A percentile compares a stretch with the other conserved stretches of the same genome.
phyloP scores from a whole-genome alignment of 164 flowering plant species.

The Cinnamomum micranthum region DNA sequence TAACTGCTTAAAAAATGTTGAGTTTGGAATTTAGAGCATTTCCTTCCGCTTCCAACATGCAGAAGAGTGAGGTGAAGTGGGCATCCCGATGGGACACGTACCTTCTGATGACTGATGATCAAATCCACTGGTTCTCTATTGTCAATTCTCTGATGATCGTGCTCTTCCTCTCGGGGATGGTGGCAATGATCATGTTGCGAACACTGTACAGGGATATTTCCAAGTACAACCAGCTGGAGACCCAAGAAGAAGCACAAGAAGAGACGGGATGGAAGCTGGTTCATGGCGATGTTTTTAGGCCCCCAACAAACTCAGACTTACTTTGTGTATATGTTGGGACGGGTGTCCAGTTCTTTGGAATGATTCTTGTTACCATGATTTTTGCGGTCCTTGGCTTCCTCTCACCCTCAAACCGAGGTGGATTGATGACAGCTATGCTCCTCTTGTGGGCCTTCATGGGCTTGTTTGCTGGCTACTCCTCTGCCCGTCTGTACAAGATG shows the following conservation, averaged over 20 bases:
- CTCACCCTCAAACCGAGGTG: conserved; percentile 86
- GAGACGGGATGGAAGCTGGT: conserved; percentile 95
- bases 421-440: conserved; percentile 85
- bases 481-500: conserved; percentile 84
- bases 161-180: conserved; percentile 89
- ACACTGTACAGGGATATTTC: conserved; percentile 89
- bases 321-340: conserved; percentile 89
- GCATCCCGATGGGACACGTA: conserved; percentile 89
- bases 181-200: conserved; percentile 88
- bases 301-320: conserved; percentile 67
- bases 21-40: no score
- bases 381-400: conserved; percentile 88
- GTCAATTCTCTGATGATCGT: conserved; percentile 89
- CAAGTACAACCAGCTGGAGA: conserved; percentile 83
- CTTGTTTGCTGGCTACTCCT: conserved; percentile 74
- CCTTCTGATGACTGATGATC: conserved; percentile 81
- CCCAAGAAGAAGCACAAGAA: conserved; percentile 93
- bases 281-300: conserved; percentile 92
- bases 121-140: conserved; percentile 88
- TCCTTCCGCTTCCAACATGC: conserved; percentile 4
- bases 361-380: conserved; percentile 78
- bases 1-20: no score
- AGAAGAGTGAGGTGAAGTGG: conserved; percentile 83
- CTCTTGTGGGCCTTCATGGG: conserved; percentile 95
- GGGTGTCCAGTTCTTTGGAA: conserved; percentile 88